Conservation (phyloP, 148 eudicot species). For the Nepenthes gracilis region DNA sequence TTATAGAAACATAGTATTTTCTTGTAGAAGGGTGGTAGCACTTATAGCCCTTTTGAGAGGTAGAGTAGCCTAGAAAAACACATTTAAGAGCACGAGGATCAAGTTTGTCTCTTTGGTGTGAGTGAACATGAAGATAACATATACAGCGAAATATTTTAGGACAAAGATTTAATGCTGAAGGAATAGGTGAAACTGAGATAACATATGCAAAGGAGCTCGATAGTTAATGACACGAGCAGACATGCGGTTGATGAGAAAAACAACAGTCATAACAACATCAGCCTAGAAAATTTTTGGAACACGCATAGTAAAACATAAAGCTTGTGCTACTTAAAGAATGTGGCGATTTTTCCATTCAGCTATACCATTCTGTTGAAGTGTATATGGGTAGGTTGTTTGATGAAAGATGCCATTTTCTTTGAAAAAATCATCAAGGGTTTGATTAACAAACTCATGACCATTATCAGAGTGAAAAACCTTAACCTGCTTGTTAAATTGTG, state of each 20-base stretch:
- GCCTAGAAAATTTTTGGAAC: not conserved
- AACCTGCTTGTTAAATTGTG: not conserved
- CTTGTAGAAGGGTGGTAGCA: not conserved
- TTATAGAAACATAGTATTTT: not conserved
- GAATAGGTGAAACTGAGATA: no score
- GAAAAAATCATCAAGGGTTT: not conserved
- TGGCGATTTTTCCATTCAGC: not conserved
- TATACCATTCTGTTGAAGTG: not conserved
- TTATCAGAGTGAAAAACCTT: not conserved
- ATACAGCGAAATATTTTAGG: constrained; percentile 1
- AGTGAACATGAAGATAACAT: not conserved
- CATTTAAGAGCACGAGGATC: constrained; percentile 3
- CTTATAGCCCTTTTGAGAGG: constrained; percentile 1
- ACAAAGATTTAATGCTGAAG: not conserved
- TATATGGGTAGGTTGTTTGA: not conserved
- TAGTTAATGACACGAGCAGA: no score
- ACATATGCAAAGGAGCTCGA: no score
- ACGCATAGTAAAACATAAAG: not conserved
- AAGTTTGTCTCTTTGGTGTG: not conserved
- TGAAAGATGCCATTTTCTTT: not conserved
- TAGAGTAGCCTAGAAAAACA: not conserved
- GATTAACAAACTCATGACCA: not conserved
- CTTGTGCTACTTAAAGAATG: not conserved
- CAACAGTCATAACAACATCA: not conserved
- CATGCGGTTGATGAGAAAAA: no score